phyloP scores from a whole-genome alignment of 1,284 basidiomycete species.

The Trametes sp. region DNA sequence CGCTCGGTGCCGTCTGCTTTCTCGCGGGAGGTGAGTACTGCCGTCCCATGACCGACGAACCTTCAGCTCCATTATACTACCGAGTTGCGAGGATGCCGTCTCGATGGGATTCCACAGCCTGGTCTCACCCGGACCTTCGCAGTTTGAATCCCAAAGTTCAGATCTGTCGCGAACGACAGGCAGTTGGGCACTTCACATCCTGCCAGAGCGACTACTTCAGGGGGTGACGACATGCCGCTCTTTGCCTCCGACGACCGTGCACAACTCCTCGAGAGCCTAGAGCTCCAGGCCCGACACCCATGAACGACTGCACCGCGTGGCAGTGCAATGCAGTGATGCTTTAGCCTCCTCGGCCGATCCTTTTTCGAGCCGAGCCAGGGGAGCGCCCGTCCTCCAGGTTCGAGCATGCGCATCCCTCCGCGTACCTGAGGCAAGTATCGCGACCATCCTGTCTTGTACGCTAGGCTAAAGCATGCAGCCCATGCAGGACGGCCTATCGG shows the following conservation, averaged over 20 bases:
- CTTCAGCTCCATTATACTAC: neutral
- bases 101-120: neutral
- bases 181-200: no score
- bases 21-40: neutral
- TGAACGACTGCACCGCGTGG: neutral
- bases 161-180: no score
- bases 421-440: neutral
- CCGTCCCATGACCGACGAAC: neutral
- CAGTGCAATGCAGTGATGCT: constrained; percentile 1
- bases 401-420: neutral
- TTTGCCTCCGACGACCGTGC: neutral
- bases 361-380: neutral
- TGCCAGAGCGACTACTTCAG: neutral
- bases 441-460: neutral
- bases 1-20: neutral
- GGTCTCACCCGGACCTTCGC: neutral
- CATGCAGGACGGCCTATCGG: neutral
- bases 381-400: neutral
- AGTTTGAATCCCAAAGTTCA: no score
- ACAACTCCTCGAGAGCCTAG: neutral
- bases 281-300: neutral
- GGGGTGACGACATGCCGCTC: neutral
- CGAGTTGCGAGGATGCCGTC: neutral
- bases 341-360: neutral
- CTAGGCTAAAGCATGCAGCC: neutral